These are phyloP conservation scores for Schizosaccharomyces osmophilus DNA, from an alignment of 805 yeast species.

Conservation along the genomic window DNA sequence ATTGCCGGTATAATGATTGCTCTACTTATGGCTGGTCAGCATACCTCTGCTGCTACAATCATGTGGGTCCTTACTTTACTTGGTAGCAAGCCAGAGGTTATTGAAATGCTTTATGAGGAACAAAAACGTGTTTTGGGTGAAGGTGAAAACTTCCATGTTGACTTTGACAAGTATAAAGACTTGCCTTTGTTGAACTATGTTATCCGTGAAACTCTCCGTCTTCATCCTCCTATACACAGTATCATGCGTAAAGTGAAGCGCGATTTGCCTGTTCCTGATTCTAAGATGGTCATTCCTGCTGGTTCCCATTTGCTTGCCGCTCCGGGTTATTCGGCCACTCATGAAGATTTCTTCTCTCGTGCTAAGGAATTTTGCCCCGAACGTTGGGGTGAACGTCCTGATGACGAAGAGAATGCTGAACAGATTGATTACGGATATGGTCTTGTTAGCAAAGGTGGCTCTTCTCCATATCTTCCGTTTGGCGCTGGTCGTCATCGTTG, in stretches of 20 bases:
- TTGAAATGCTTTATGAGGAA: conserved; percentile 58
- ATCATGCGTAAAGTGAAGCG: conserved; percentile 74
- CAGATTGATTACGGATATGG: conserved; percentile 87
- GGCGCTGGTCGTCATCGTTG: conserved; percentile 99
- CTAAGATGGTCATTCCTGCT: conserved; percentile 57
- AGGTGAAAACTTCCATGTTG: conserved; percentile 26
- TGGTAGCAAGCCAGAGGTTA: conserved; percentile 67
- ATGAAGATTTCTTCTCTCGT: conserved; percentile 55
- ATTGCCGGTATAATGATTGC: conserved; percentile 86
- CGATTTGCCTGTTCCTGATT: conserved; percentile 55
- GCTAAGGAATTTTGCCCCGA: conserved; percentile 54
- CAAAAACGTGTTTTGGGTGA: conserved; percentile 33
- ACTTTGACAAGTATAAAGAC: conserved; percentile 55
- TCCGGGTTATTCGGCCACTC: conserved; percentile 74
- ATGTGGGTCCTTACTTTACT: conserved; percentile 85
- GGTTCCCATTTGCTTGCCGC: conserved; percentile 80
- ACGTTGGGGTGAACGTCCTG: conserved; percentile 37
- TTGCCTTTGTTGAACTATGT: conserved; percentile 62
- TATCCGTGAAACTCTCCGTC: conserved; percentile 78
- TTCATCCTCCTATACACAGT: conserved; percentile 93
- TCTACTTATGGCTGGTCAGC: conserved; percentile 97
- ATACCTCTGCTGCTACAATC: conserved; percentile 86
- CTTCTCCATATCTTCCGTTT: conserved; percentile 87
- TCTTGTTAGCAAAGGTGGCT: conserved; percentile 70
- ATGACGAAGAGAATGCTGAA: conserved; percentile 10